These are phyloP conservation scores for Datisca glomerata DNA, from an alignment of 306 rosid species.

Conservation along the genomic window DNA sequence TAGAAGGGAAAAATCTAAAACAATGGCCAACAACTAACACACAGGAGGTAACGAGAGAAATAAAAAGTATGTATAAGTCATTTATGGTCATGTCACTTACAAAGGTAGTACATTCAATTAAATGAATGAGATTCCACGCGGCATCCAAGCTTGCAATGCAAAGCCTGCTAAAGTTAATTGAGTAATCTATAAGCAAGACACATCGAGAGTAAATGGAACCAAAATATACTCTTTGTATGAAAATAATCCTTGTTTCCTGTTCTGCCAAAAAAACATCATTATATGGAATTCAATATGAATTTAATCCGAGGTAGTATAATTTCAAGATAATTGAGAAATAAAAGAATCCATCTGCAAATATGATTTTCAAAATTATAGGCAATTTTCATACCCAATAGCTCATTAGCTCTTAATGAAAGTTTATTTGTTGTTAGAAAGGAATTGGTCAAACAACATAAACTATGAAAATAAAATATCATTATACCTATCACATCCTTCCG, in stretches of 20 bases:
- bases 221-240: no score
- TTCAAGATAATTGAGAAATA: not conserved
- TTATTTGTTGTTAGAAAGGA: not conserved
- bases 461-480: not conserved
- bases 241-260: no score
- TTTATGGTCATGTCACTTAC: conserved; percentile 34
- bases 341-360: no score
- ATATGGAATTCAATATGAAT: not conserved
- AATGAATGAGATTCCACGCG: conserved; percentile 53
- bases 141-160: conserved; percentile 49
- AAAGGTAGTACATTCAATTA: conserved; percentile 40
- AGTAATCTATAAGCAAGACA: no score
- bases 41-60: no score
- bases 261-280: no score
- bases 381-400: no score
- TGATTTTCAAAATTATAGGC: no score
- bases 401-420: no score
- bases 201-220: no score
- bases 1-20: not conserved
- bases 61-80: no score
- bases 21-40: not conserved
- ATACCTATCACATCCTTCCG: conserved; percentile 72
- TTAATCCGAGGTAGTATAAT: no score
- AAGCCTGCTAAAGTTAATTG: conserved; percentile 27
- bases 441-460: not conserved